These are phyloP conservation scores for Tanacetum coccineum DNA, from an alignment of 129 eudicot genomes.

Conservation along the genomic window DNA sequence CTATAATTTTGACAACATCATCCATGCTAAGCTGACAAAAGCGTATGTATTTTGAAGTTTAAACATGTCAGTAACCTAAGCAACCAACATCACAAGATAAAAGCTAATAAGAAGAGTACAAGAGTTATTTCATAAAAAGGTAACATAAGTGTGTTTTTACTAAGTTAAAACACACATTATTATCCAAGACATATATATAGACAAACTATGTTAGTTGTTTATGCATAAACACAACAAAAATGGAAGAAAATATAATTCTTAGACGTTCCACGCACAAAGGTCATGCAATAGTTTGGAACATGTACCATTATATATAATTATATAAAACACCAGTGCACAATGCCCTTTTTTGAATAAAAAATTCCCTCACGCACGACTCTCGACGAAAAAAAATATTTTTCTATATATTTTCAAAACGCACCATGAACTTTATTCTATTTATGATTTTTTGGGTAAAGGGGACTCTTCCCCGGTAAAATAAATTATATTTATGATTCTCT, in stretches of 20 bases:
- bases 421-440: too few relatives aligned
- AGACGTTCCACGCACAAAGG: slow-evolving; percentile 46
- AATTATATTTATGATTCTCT: too few relatives aligned
- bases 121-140: neutral
- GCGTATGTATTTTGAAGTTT: slow-evolving; percentile 37
- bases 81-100: slow-evolving; percentile 7
- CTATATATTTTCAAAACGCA: too few relatives aligned
- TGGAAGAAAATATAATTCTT: slow-evolving; percentile 35
- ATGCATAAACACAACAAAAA: neutral
- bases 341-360: too few relatives aligned
- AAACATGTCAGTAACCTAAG: slow-evolving; percentile 3
- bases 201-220: neutral
- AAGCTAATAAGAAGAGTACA: neutral
- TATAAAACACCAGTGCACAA: too few relatives aligned
- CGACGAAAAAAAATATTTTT: too few relatives aligned
- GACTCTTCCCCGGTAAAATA: too few relatives aligned
- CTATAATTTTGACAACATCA: slow-evolving; percentile 54
- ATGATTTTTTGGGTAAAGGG: too few relatives aligned
- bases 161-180: too few relatives aligned
- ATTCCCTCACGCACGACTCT: too few relatives aligned
- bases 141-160: too few relatives aligned
- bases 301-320: slow-evolving; percentile 17
- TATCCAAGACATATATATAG: too few relatives aligned
- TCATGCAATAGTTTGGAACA: slow-evolving; percentile 65
- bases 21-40: slow-evolving; percentile 67